These are phyloP conservation scores for Wickerhamiella azymoides DNA, from an alignment of 805 yeast genomes.

Conservation along the genomic window DNA sequence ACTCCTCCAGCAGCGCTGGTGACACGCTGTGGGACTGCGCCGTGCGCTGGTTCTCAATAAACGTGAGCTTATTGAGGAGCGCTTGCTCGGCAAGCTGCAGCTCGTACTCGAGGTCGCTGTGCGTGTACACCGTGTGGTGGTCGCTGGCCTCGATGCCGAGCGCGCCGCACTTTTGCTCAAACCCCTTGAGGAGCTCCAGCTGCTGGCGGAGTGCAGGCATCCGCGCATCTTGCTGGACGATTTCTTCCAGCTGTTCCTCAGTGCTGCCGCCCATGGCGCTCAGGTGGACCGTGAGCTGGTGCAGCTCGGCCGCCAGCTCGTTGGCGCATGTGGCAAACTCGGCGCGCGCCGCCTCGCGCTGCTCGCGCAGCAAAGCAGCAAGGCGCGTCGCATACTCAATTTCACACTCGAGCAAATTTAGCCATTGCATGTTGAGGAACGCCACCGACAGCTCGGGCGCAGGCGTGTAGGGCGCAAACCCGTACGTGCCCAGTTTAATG, in stretches of 20 bases:
- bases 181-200: slow-evolving; percentile 20
- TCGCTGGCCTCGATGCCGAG: slow-evolving; percentile 30
- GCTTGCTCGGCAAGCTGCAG: slow-evolving; percentile 27
- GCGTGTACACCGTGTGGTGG: slow-evolving; percentile 23
- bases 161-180: slow-evolving; percentile 21
- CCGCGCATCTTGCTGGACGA: slow-evolving; percentile 26
- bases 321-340: slow-evolving; percentile 26
- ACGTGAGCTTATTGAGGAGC: slow-evolving; percentile 29
- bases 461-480: slow-evolving; percentile 26
- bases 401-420: slow-evolving; percentile 23
- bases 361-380: slow-evolving; percentile 22
- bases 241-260: slow-evolving; percentile 27
- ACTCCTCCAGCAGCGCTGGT: slow-evolving; percentile 30
- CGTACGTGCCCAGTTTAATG: slow-evolving; percentile 27
- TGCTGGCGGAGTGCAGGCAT: slow-evolving; percentile 26
- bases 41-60: slow-evolving; percentile 31
- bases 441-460: slow-evolving; percentile 22
- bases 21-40: slow-evolving; percentile 25
- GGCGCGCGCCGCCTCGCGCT: slow-evolving; percentile 24
- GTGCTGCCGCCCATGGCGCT: slow-evolving; percentile 25
- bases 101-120: slow-evolving; percentile 29
- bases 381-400: slow-evolving; percentile 23
- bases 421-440: slow-evolving; percentile 26
- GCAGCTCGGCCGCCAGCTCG: slow-evolving; percentile 20
- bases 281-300: slow-evolving; percentile 20